phyloP scores from a whole-genome alignment of 2,329 filamentous ascomycete genomes.

The Fusarium penzigii region DNA sequence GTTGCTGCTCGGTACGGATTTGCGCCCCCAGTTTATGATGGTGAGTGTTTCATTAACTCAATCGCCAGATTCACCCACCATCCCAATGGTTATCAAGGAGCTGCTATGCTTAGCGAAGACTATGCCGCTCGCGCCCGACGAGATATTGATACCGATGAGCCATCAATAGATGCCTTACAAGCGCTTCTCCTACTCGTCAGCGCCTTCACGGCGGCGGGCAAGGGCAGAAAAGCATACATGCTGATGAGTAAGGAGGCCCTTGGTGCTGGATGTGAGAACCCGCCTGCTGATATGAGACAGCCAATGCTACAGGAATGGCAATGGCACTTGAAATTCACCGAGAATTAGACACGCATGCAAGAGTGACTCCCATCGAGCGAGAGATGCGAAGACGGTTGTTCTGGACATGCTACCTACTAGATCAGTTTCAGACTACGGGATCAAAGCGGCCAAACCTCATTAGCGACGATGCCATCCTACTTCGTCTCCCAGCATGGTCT shows the following conservation, averaged over 20 bases:
- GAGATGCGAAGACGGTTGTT: conserved; percentile 80
- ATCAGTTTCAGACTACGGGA: conserved; percentile 79
- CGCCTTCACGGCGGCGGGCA: conserved; percentile 74
- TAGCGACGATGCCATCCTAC: conserved; percentile 71
- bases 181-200: conserved; percentile 73
- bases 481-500: conserved; percentile 76
- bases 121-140: conserved; percentile 69
- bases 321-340: conserved; percentile 80
- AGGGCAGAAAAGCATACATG: conserved; percentile 87
- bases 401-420: conserved; percentile 86
- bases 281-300: conserved; percentile 48
- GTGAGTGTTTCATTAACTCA: conserved; percentile 2
- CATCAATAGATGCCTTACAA: conserved; percentile 76
- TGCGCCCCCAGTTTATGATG: background rate
- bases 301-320: conserved; percentile 78
- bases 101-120: conserved; percentile 69
- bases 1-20: conserved; percentile 58
- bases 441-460: conserved; percentile 82
- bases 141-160: conserved; percentile 77
- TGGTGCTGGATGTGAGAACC: background rate
- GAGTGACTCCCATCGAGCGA: conserved; percentile 66
- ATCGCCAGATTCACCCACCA: conserved; percentile 64
- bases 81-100: conserved; percentile 65
- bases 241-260: conserved; percentile 61
- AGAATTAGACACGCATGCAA: conserved; percentile 65